These are phyloP conservation scores for Schizosaccharomyces cryophilus DNA, from an alignment of 805 yeast genomes.

Conservation along the genomic window DNA sequence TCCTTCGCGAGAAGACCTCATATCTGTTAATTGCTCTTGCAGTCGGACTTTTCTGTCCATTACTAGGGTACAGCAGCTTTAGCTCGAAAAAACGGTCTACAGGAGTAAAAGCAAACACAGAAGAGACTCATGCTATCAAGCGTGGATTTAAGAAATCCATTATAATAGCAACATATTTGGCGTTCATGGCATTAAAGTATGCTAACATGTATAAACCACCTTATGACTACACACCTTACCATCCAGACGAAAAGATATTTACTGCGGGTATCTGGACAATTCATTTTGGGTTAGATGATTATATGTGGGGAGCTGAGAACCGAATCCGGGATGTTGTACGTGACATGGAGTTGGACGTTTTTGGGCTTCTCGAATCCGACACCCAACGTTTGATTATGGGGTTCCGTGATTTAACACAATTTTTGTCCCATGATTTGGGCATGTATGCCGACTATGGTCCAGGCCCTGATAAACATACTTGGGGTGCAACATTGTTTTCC, in stretches of 20 bases:
- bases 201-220: slow-evolving; percentile 34
- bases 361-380: slow-evolving; percentile 69
- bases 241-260: slow-evolving; percentile 40
- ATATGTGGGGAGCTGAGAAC: slow-evolving; percentile 89
- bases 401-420: slow-evolving; percentile 78
- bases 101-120: not conserved
- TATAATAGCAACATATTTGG: not conserved
- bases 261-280: slow-evolving; percentile 97
- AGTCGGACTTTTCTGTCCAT: slow-evolving; percentile 5
- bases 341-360: slow-evolving; percentile 74
- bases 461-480: slow-evolving; percentile 90
- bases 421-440: slow-evolving; percentile 71
- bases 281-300: slow-evolving; percentile 90
- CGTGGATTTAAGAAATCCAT: not conserved
- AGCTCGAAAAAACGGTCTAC: not conserved
- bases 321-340: slow-evolving; percentile 63
- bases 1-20: slow-evolving; percentile 73
- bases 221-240: slow-evolving; percentile 39
- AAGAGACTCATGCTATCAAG: not conserved
- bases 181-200: slow-evolving; percentile 22
- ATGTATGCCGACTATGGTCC: slow-evolving; percentile 96
- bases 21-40: slow-evolving; percentile 37
- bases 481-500: slow-evolving; percentile 87
- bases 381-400: slow-evolving; percentile 89
- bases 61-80: not conserved